Evolutionary conservation across 129 eudicot genomes (phyloP).

Genomic region (Glebionis coronaria): DNA sequence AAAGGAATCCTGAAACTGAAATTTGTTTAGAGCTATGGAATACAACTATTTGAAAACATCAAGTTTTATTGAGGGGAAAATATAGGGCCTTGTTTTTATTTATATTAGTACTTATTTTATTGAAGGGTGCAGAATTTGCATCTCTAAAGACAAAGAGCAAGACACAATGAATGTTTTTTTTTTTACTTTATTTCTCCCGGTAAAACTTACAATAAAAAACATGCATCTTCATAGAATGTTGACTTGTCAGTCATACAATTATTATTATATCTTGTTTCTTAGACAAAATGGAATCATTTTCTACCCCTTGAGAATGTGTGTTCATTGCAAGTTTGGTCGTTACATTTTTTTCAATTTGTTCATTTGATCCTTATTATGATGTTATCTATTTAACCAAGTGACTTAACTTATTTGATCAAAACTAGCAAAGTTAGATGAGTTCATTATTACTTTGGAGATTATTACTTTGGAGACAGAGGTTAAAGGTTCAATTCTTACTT

Average conservation of each 20-base stretch:
- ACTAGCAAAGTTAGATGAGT: too few species aligned
- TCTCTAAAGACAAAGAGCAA: slow-evolving; percentile 1
- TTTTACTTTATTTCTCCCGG: slow-evolving; percentile 4
- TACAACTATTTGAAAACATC: background rate
- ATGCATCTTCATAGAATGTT: slow-evolving; percentile 19
- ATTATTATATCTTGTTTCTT: background rate
- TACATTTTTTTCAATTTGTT: background rate
- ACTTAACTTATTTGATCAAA: too few species aligned
- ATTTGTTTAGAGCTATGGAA: too few species aligned
- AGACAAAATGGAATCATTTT: background rate
- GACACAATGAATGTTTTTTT: slow-evolving; percentile 12
- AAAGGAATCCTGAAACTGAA: too few species aligned
- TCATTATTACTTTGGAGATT: too few species aligned
- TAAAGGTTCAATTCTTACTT: too few species aligned
- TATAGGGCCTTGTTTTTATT: background rate
- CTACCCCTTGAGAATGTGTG: background rate
- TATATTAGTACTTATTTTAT: too few species aligned
- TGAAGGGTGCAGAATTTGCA: background rate
- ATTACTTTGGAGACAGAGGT: too few species aligned
- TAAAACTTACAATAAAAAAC: slow-evolving; percentile 16
- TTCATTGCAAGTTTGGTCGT: background rate
- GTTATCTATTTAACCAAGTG: too few species aligned
- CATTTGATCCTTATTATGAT: background rate
- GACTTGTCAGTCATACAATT: slow-evolving; percentile 27
- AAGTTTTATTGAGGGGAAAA: too few species aligned